Base-by-base conservation (phyloP, 306 rosid species). In the Albizia julibrissin region DNA sequence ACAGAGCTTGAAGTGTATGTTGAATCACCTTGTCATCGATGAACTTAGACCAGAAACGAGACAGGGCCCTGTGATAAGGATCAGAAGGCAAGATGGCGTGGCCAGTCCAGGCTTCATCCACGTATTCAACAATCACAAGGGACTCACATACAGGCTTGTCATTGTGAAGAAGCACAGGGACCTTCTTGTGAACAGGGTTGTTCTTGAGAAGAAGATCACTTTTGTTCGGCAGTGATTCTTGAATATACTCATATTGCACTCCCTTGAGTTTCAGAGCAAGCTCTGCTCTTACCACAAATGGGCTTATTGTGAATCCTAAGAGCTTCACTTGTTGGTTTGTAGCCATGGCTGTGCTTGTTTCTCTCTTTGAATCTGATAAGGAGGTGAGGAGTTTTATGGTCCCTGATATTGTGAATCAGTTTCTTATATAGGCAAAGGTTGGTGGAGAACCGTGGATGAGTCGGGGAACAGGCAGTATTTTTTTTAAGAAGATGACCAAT, bases 211-310 rank as follows among this genome's bases (percentile, higher is more conserved):
- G 81, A 37, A 31, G 52, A 19, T 62, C 16, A 4, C 93, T 86
- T 79, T 91, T 89, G 52, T 84, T 43, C 0, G 3, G 1, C 33
- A 86, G 11, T 8, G 83, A 75, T 31, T 88, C 91, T 16, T 88
- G 85, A 27, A 77, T 0, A 67, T 70, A 85, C 18, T 88, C 74
- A 44, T 85, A 84, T 3, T 84, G 34, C 2, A 89, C 74, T 22
- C 88, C 89, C 73, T 89, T 91, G 43, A 89, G 71, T 49, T 84
- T 86, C 83, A 89, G 84, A 52, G 91, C 91, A 9, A 85, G 49
- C 10, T 82, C 87, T 5, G 80, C 85, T 46, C 87, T 84, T 7
- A 68, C 29, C 31, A 79, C 74, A 16, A 66, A 83, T 0, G 87
- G 88, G 74, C 94, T 87, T 59, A 46, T 81, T 66, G 68, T 34